Conservation (phyloP, 768 basidiomycete species). For the Sistotremastrum suecicum region DNA sequence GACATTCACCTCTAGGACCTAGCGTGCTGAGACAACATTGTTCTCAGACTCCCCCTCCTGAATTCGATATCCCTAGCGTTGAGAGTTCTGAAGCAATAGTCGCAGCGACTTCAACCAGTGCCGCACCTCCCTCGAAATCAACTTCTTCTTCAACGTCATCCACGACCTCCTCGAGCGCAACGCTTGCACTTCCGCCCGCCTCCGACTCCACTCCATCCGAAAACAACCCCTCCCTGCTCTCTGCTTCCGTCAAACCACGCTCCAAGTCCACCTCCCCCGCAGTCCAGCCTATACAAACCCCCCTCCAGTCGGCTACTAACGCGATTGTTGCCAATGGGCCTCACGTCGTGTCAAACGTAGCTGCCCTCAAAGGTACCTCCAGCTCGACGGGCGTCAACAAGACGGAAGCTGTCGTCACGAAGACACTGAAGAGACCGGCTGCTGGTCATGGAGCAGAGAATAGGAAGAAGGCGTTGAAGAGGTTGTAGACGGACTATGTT, state of each 20-base stretch:
- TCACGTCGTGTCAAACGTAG: slow-evolving; percentile 15
- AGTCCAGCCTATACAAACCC: slow-evolving; percentile 21
- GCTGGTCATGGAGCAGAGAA: slow-evolving; percentile 52
- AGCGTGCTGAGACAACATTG: not conserved
- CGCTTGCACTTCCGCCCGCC: slow-evolving; percentile 14
- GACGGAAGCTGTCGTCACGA: slow-evolving; percentile 34
- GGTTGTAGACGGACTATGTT: slow-evolving; percentile 28
- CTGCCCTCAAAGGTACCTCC: slow-evolving; percentile 12
- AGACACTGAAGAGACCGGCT: slow-evolving; percentile 58
- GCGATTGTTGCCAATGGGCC: slow-evolving; percentile 25
- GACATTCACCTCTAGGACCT: not conserved
- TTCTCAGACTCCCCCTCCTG: slow-evolving; percentile 33
- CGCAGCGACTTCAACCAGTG: slow-evolving; percentile 8
- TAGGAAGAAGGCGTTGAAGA: slow-evolving; percentile 79
- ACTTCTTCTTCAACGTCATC: slow-evolving; percentile 17
- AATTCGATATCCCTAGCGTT: slow-evolving; percentile 42
- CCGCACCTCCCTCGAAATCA: slow-evolving; percentile 16
- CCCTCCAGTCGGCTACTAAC: slow-evolving; percentile 23
- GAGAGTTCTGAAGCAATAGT: slow-evolving; percentile 4
- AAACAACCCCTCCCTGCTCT: slow-evolving; percentile 18
- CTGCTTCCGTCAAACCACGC: slow-evolving; percentile 25
- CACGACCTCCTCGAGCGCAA: slow-evolving; percentile 15
- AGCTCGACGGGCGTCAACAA: slow-evolving; percentile 19
- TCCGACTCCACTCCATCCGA: slow-evolving; percentile 12
- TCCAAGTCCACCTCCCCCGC: slow-evolving; percentile 31